A percentile compares a stretch with the other conserved stretches of the same genome.
Conservation (phyloP, 192 early-diverging fungal species). For the Coemansia sp. region DNA sequence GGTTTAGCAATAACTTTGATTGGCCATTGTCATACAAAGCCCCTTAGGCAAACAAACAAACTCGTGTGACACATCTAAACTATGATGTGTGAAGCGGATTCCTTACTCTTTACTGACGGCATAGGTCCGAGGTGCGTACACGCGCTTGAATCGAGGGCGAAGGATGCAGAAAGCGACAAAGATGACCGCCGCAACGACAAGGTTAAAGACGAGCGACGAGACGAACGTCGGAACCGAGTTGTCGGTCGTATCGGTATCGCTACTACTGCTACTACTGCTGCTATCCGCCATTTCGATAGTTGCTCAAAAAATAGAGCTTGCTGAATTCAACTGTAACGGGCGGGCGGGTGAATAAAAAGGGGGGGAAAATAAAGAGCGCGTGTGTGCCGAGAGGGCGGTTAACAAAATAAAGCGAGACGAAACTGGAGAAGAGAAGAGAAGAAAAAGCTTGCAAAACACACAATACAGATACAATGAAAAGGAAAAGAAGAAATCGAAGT, state of each 20-base stretch:
- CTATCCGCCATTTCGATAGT: slow-evolving; percentile 5
- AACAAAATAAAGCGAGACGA: not conserved
- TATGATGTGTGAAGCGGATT: not conserved
- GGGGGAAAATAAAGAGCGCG: not conserved
- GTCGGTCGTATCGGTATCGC: not conserved
- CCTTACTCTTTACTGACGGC: slow-evolving; percentile 54
- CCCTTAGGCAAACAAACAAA: not conserved
- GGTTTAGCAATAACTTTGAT: not conserved
- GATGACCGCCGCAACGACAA: slow-evolving; percentile 58
- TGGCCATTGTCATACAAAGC: not conserved
- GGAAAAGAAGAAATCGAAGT: not conserved
- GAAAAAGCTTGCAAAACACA: not conserved
- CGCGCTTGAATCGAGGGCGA: slow-evolving; percentile 65
- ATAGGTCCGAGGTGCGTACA: slow-evolving; percentile 76
- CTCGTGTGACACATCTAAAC: not conserved
- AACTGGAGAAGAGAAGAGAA: not conserved
- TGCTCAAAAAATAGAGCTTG: not conserved
- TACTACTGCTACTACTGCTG: slow-evolving; percentile 4
- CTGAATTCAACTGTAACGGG: not conserved
- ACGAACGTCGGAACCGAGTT: slow-evolving; percentile 66
- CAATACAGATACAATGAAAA: too few species aligned
- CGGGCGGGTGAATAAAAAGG: not conserved
- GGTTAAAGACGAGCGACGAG: slow-evolving; percentile 75
- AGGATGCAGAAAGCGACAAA: slow-evolving; percentile 70
- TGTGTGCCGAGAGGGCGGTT: too few species aligned